Base-by-base conservation (phyloP, 1,284 basidiomycete species). In the Quambalaria eucalypti region DNA sequence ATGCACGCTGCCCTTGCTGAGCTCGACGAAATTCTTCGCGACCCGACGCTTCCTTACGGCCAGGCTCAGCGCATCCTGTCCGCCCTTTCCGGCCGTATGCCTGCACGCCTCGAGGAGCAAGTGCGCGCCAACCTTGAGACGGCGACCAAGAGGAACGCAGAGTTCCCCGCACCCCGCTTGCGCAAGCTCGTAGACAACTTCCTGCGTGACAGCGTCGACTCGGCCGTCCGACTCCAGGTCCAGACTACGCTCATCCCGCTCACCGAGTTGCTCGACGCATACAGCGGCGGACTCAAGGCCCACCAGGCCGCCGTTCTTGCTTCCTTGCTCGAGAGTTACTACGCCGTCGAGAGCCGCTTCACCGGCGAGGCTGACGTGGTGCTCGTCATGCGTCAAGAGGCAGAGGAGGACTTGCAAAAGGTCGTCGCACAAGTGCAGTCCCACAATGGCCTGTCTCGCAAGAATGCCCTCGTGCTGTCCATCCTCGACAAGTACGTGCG, bases 391-490 rank as follows among this genome's bases (percentile, higher is more conserved):
- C 85, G 95, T 57, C 90, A 97, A 57, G 86, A 91, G 71, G 79
- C 92, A 80, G 92, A 95, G 78, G 88, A 93, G 67, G 82, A 88
- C 61, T 84, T 97, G 31, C 90, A 95, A 77, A 85, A 87, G 68
- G 93, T 92, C 28, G 86, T 87, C 49, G 82, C 82, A 51, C 81
- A 93, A 38, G 90, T 96, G 26, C 82, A 96, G 53, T 95, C 93
- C 65, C 95, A 98, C 78, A 88, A 89, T 79, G 95, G 92, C 79
- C 88, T 90, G 19, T 86, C 87, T 66, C 86, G 87, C 78, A 98
- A 98, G 81, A 86, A 86, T 66, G 90, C 88, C 69, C 82, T 98
- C 47, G 82, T 96, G 52, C 81, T 92, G 53, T 82, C 84, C 14
- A 80, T 98, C 42, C 81, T 98, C 46, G 91, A 97, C 67, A 83